Base-by-base conservation (phyloP, 2,329 filamentous ascomycete species). In the Leptosphaerulina australis region DNA sequence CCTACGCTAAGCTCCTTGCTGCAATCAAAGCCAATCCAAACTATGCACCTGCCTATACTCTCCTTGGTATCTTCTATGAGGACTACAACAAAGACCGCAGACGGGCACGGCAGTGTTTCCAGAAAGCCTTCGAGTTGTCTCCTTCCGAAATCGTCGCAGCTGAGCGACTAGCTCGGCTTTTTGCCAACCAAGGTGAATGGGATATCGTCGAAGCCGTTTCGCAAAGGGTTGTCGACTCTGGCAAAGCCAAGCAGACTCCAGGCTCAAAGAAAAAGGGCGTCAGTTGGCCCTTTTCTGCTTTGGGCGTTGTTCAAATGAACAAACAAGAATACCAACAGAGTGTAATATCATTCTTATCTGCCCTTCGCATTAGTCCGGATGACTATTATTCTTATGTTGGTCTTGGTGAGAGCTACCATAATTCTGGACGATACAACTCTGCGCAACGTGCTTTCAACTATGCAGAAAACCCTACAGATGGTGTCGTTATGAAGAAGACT, bases 321-420 rank as follows among this genome's bases (percentile, higher is more conserved):
- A 94, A 91, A 69, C 91, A 95, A 68, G 91, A 96, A 53, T 97
- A 93, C 63, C 79, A 86, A 59, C 88, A 90, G 68, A 91, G 91
- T 26, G 91, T 97, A 44, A 86, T 93, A 7, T 96, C 91, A 0
- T 99, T 97, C 70, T 89, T 97, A 66, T 85, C 90, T 1, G 92
- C 94, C 9, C 78, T 99, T 25, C 83, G 93, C 44, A 89, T 96
- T 37, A 84, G 86, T 2, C 91, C 92, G 0, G 79, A 87, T 31
- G 91, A 97, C 71, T 97, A 97, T 66, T 88, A 99, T 74, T 96
- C 90, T 0, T 99, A 93, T 85, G 89, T 99, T 18, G 94, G 94
- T 1, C 81, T 99, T 1, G 94, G 93, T n/a, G 94, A 99, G 75
- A 96, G 91, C 67, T 99, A 99, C 67, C 88, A 97, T 69, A 94